Percentiles rank a stretch among this genome's conserved stretches.
Evolutionary conservation across 2,329 filamentous ascomycete genomes (phyloP).

Genomic region (Phialemoniopsis sp.): DNA sequence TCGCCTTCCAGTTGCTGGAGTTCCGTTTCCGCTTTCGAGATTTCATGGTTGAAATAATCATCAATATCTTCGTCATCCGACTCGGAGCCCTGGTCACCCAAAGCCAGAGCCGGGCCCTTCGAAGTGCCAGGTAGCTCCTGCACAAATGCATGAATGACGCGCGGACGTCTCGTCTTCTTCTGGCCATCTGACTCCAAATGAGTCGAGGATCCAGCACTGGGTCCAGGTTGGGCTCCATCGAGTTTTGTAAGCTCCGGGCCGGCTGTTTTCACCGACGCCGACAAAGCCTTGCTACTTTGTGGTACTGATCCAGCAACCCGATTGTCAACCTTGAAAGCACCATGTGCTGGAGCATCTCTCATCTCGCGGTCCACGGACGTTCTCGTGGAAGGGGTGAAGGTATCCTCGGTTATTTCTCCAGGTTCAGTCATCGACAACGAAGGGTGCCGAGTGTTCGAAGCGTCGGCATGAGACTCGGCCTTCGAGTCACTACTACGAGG

Average conservation of each 20-base stretch:
- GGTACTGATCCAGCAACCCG: too few relatives aligned
- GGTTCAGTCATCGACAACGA: constrained; percentile 39
- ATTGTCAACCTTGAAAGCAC: neutral
- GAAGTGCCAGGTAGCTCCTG: too few relatives aligned
- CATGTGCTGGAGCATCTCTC: constrained; percentile 4
- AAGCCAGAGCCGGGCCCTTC: too few relatives aligned
- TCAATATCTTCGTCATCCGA: constrained; percentile 56
- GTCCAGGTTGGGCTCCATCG: neutral
- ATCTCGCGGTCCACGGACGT: constrained; percentile 23
- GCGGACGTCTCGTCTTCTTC: constrained; percentile 14
- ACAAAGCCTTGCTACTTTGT: too few relatives aligned
- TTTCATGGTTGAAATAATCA: constrained; percentile 50
- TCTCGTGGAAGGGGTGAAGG: constrained; percentile 29
- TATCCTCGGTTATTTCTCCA: constrained; percentile 38
- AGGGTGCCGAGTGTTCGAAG: constrained; percentile 28
- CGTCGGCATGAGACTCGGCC: constrained; percentile 29
- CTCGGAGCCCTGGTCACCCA: constrained; percentile 29
- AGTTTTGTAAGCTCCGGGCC: constrained; percentile 8
- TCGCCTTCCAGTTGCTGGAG: constrained; percentile 39
- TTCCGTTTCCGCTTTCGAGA: constrained; percentile 45
- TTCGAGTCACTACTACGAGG: constrained; percentile 52
- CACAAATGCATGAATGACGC: neutral
- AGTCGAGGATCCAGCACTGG: too few relatives aligned
- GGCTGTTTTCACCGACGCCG: neutral
- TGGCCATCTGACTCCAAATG: constrained; percentile 1